Percentiles rank a stretch among this genome's conserved stretches.
These are phyloP conservation scores for Dalechampia spathulata DNA, from an alignment of 441 rosid species.

Conservation along the genomic window DNA sequence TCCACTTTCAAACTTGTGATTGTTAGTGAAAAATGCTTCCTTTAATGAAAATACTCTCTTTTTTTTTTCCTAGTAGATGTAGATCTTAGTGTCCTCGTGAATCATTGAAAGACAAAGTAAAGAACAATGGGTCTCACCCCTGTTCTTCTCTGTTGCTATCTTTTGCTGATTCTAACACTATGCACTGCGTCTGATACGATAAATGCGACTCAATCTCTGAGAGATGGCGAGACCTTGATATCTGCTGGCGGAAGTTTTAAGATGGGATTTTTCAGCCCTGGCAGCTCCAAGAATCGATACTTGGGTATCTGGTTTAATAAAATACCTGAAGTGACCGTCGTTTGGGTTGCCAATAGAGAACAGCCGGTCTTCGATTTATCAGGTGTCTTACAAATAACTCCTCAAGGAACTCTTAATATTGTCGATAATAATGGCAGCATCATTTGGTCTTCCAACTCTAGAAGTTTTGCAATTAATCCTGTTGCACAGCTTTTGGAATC, in stretches of 20 bases:
- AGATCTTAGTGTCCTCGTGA: neutral
- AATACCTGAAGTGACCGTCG: neutral
- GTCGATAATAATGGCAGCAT: neutral
- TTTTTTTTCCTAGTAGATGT: neutral
- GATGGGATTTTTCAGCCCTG: constrained; percentile 10
- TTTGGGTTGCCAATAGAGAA: constrained; percentile 19
- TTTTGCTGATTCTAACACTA: neutral
- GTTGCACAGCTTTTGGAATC: constrained; percentile 14
- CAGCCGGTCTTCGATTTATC: constrained; percentile 3
- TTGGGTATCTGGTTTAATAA: constrained; percentile 12
- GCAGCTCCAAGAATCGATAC: neutral
- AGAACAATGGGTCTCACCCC: neutral
- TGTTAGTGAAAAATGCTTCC: no score
- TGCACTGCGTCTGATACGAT: constrained; percentile 10
- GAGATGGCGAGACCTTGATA: constrained; percentile 2
- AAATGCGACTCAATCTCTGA: constrained; percentile 10
- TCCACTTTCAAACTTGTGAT: no score
- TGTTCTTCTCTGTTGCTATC: neutral
- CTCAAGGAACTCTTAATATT: constrained; percentile 5
- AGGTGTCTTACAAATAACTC: neutral
- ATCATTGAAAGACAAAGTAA: no score
- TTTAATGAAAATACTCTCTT: neutral
- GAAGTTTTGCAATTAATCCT: neutral
- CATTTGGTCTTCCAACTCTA: constrained; percentile 12
- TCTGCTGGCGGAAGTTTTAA: constrained; percentile 1